Evolutionary conservation across 116 monocot genomes (phyloP), one percentile per base, ranked within the genome.

Genomic region (Papilionanthe hybrid): DNA sequence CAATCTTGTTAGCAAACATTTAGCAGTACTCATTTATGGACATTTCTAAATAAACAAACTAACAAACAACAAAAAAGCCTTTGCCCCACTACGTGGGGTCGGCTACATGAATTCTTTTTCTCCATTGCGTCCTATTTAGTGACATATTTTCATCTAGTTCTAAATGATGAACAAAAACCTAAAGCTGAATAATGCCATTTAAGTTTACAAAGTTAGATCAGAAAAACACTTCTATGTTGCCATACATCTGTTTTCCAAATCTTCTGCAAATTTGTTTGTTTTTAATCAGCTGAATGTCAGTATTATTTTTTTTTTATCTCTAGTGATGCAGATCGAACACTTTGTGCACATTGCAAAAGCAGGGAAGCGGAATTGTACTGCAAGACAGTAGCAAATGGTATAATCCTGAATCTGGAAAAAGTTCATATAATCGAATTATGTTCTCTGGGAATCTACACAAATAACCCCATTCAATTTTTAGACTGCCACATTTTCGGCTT

Each of bases 331-430:
- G 86, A 90, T 85, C 92, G 90, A 78, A 92, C 97, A 68, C 89
- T 94, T 28, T 97, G 97, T 58, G 69, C 84, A 6, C 97, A 97
- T 75, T 97, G 97, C 89, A 89, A 91, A 89, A 94, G 97, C 87
- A 92, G 97, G 78, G 94, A 97, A 88, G 94, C 94, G 5, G 97
- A 97, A 82, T 77, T 97, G 44, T 97, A 97, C 84, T 97, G 94
- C 86, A 97, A 91, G 83, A 91, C 92, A 41, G 92, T 97, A 30
- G 81, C 91, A 80, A 93, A 93, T 83, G 96, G 96, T 96, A 92
- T 68, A 45, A 4, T 77, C 53, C 15, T 53, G 45, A 74, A 74
- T 7, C 45, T 5, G 23, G n/a, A 4, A 22, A 32, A 74, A 10
- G 45, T 74, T 74, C 43, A 74, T 9, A 1, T 47, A 2, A n/a